Percentiles rank a stretch among this genome's conserved stretches.
These are phyloP conservation scores for Kockovaella imperatae DNA, from an alignment of 768 basidiomycete genomes.

Conservation along the genomic window DNA sequence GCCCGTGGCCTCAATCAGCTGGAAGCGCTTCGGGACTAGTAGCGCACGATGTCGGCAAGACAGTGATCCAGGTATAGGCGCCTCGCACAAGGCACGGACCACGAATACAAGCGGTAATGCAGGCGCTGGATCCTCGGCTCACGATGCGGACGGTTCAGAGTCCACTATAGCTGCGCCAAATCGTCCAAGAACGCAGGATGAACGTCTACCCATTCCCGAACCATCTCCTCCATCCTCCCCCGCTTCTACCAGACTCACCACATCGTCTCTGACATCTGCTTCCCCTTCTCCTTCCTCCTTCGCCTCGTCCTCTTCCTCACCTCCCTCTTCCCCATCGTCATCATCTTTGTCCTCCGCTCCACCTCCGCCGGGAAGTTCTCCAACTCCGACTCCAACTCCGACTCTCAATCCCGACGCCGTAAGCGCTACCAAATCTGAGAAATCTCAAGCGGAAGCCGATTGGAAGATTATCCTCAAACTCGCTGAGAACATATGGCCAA, in stretches of 20 bases:
- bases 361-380: background rate
- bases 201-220: too few species aligned
- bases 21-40: too few species aligned
- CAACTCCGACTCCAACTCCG: background rate
- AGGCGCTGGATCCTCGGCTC: too few species aligned
- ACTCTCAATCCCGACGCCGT: constrained; percentile 11
- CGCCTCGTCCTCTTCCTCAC: constrained; percentile 5
- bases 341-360: background rate
- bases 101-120: too few species aligned
- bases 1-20: too few species aligned
- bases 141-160: too few species aligned
- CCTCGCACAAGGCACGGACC: too few species aligned
- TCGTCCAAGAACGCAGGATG: too few species aligned
- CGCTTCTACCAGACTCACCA: background rate
- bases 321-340: background rate
- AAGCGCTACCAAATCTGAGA: constrained; percentile 8
- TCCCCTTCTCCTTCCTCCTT: constrained; percentile 8
- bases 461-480: constrained; percentile 78
- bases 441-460: constrained; percentile 51
- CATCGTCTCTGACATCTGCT: background rate
- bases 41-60: too few species aligned
- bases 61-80: too few species aligned
- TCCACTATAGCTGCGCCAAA: too few species aligned
- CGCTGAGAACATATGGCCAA: constrained; percentile 87
- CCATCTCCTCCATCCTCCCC: background rate